Base-by-base conservation (phyloP, 2,329 filamentous ascomycete genomes). In the Grosmannia serpens region DNA sequence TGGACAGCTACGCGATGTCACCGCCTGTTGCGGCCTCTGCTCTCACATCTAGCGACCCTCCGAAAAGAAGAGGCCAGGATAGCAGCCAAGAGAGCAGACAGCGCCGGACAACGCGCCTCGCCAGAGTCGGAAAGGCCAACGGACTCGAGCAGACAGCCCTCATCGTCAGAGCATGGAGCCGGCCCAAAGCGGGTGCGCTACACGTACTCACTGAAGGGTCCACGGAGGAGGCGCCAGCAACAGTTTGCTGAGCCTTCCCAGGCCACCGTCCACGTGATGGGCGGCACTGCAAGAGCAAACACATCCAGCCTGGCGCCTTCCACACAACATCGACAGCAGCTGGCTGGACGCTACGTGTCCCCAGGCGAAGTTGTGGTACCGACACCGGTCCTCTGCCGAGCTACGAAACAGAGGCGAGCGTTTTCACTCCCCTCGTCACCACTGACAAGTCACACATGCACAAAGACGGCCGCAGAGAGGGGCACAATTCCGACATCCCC, bases 1-100 rank as follows among this genome's bases (percentile, higher is more conserved):
- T 80, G 77, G 77, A 79, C 75, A 5, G 74, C 77, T 6, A 71
- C 74, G 55, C 68, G 75, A 58, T 80, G 77, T 51, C 72, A 75
- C 53, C 70, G 75, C 2, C 65, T 78, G 7, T 69, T 80, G 22
- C 74, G 76, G 3, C 77, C 77, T 38, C 65, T 80, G 0, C 70
- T 77, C 33, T 70, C 73, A 9, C 72, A 76, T 11, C 63, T 79
- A 27, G 64, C 67, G n/a, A 65, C 69, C 2, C 64, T 79, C 7
- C 70, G 71, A 41, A 73, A 70, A 50, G 66, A 74, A 11, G 64
- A 56, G 46, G 65, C 52, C 24, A 52, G 27, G n/a, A 35, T 27
- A 4, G 55, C 56, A 17, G 49, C 58, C 3, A 59, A 57, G 47
- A 46, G 44, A 27, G 10, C 20, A 51, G 9, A 50, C 22, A 9